These are phyloP conservation scores for Xylaria sp. DNA, from an alignment of 2,329 filamentous ascomycete species.

Conservation along the genomic window DNA sequence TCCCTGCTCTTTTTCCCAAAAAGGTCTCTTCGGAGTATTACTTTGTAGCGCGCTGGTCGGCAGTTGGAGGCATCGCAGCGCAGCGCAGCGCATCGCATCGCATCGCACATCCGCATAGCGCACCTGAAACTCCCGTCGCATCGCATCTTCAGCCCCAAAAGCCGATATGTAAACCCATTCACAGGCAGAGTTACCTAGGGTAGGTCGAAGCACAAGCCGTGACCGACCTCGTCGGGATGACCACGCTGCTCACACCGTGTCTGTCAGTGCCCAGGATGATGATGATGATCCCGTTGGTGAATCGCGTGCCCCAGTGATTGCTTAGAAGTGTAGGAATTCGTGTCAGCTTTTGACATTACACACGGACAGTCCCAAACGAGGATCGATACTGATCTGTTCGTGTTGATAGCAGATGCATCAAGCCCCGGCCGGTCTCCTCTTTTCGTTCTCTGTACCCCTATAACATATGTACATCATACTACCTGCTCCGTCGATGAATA, in stretches of 20 bases:
- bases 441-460: not conserved
- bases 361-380: not conserved
- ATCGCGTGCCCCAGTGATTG: conserved; percentile 6
- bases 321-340: not conserved
- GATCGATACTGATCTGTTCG: conserved; percentile 1
- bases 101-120: not conserved
- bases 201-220: conserved; percentile 4
- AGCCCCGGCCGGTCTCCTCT: not conserved
- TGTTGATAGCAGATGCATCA: not conserved
- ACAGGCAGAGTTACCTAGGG: not conserved
- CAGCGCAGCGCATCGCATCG: not conserved
- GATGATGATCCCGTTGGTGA: conserved; percentile 1
- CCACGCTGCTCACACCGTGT: not conserved
- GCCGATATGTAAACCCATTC: not conserved
- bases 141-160: conserved; percentile 5
- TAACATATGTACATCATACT: not conserved
- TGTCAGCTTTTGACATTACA: conserved; percentile 6
- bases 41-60: not conserved
- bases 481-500: not conserved
- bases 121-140: conserved; percentile 2
- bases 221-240: conserved; percentile 14
- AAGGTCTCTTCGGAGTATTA: not conserved
- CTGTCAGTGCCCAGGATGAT: not conserved
- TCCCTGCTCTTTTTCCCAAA: not conserved
- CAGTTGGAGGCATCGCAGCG: conserved; percentile 2